phyloP scores from a whole-genome alignment of 2,329 filamentous ascomycete species.

The Teratosphaeriaceae sp. region DNA sequence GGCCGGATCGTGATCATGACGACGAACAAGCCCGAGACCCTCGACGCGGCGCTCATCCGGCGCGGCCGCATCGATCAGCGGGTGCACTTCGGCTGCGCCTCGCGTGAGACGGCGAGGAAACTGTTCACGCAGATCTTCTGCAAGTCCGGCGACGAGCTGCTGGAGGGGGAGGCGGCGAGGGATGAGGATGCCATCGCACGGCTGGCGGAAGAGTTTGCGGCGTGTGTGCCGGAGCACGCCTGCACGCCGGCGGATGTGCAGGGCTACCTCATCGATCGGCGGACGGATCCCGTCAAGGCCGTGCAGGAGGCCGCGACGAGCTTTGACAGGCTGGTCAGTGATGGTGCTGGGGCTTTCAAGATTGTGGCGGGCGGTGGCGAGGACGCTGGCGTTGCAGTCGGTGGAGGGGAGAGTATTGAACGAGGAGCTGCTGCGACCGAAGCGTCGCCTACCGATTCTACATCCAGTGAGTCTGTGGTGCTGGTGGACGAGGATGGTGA shows the following conservation, averaged over 20 bases:
- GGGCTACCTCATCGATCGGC: conserved; percentile 42
- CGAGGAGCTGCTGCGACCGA: too few species aligned
- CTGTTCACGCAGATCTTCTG: conserved; percentile 33
- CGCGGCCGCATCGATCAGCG: conserved; percentile 64
- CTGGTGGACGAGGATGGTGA: too few species aligned
- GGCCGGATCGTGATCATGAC: conserved; percentile 74
- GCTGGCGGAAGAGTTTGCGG: conserved; percentile 28
- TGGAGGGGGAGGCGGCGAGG: conserved; percentile 1
- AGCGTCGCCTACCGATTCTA: too few species aligned
- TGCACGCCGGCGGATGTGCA: conserved; percentile 47
- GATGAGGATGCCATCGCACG: conserved; percentile 19
- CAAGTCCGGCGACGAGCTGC: conserved; percentile 6
- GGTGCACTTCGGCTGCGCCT: conserved; percentile 49
- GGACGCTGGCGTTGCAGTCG: too few species aligned
- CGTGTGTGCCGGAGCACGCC: conserved; percentile 33
- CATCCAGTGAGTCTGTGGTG: too few species aligned
- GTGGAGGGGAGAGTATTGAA: too few species aligned
- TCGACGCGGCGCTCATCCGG: conserved; percentile 66
- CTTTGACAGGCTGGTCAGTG: too few species aligned
- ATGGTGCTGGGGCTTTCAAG: too few species aligned
- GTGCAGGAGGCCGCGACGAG: conserved; percentile 16
- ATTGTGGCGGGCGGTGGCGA: too few species aligned
- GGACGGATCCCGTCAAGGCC: conserved; percentile 39
- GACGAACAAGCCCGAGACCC: conserved; percentile 63
- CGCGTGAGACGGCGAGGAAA: conserved; percentile 29